A percentile compares a stretch with the other conserved stretches of the same genome.
Conservation (phyloP, 2,329 filamentous ascomycete genomes). For the Neofusicoccum laricinum region DNA sequence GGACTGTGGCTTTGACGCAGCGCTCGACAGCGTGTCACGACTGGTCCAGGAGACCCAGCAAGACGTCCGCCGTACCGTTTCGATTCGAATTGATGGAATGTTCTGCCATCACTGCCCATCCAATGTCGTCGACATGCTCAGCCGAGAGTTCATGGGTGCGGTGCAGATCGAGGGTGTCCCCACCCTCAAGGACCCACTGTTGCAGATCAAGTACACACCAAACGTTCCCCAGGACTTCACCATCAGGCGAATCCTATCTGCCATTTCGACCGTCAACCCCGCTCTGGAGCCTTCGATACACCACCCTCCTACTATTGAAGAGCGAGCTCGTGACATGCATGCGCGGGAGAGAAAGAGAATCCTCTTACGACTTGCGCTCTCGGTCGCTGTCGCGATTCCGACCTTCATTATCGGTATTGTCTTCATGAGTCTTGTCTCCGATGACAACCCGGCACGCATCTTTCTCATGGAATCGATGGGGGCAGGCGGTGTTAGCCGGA, state of each 20-base stretch:
- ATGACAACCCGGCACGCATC: conserved; percentile 55
- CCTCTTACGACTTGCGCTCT: conserved; percentile 67
- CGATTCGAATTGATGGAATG: conserved; percentile 42
- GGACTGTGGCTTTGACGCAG: conserved; percentile 43
- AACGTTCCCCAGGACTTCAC: conserved; percentile 63
- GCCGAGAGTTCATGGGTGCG: conserved; percentile 44
- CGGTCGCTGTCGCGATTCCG: conserved; percentile 69
- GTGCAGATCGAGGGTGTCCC: conserved; percentile 56
- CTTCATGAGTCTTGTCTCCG: conserved; percentile 78
- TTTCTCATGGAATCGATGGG: conserved; percentile 70
- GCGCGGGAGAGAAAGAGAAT: conserved; percentile 66
- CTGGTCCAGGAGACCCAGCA: conserved; percentile 17
- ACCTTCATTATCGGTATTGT: conserved; percentile 85
- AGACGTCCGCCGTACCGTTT: conserved; percentile 29
- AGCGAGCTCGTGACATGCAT: conserved; percentile 72
- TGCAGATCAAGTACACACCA: conserved; percentile 70
- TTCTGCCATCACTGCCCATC: conserved; percentile 46
- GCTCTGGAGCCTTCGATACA: conserved; percentile 68
- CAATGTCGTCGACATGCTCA: conserved; percentile 54
- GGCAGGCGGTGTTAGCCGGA: conserved; percentile 67
- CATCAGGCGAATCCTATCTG: conserved; percentile 68
- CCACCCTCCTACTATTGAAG: conserved; percentile 79
- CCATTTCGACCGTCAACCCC: conserved; percentile 64
- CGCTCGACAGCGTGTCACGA: conserved; percentile 33
- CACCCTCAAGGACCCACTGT: conserved; percentile 57